These are phyloP conservation scores for Hevea brasiliensis DNA, from an alignment of 345 rosid genomes.

Conservation along the genomic window DNA sequence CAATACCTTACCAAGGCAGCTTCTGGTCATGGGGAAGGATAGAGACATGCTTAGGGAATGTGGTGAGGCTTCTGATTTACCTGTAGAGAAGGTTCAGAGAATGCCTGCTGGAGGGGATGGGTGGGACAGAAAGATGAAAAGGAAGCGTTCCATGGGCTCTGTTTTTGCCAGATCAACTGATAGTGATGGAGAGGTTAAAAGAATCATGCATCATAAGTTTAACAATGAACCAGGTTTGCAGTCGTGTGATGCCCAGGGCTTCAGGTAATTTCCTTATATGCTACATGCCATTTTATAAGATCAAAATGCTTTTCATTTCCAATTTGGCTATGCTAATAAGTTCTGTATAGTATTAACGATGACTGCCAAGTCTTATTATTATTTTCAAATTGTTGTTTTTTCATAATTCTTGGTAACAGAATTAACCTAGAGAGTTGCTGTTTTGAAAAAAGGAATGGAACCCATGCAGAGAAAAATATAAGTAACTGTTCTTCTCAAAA, in stretches of 20 bases:
- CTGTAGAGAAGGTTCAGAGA: slow-evolving; percentile 51
- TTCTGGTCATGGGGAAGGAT: slow-evolving; percentile 41
- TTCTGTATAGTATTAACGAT: neutral
- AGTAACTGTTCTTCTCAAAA: neutral
- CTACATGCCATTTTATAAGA: neutral
- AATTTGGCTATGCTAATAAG: neutral
- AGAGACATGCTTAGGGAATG: slow-evolving; percentile 44
- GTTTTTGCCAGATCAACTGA: slow-evolving; percentile 43
- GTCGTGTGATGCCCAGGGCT: slow-evolving; percentile 38
- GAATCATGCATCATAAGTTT: slow-evolving; percentile 39
- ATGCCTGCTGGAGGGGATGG: slow-evolving; percentile 60
- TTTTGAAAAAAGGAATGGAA: neutral
- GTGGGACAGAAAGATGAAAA: slow-evolving; percentile 60
- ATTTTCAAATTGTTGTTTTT: neutral
- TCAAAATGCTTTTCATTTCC: neutral
- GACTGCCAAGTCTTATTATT: neutral
- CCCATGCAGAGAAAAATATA: neutral
- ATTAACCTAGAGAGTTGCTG: neutral
- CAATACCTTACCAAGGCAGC: slow-evolving; percentile 35
- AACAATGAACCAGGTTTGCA: slow-evolving; percentile 41
- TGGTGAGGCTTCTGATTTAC: slow-evolving; percentile 41
- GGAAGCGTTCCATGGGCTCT: slow-evolving; percentile 49
- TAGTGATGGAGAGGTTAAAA: slow-evolving; percentile 45
- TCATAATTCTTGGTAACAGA: neutral
- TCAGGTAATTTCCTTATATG: slow-evolving; percentile 37